These are phyloP conservation scores for Penicillium freii DNA, from an alignment of 2,329 filamentous ascomycete species.

Conservation along the genomic window DNA sequence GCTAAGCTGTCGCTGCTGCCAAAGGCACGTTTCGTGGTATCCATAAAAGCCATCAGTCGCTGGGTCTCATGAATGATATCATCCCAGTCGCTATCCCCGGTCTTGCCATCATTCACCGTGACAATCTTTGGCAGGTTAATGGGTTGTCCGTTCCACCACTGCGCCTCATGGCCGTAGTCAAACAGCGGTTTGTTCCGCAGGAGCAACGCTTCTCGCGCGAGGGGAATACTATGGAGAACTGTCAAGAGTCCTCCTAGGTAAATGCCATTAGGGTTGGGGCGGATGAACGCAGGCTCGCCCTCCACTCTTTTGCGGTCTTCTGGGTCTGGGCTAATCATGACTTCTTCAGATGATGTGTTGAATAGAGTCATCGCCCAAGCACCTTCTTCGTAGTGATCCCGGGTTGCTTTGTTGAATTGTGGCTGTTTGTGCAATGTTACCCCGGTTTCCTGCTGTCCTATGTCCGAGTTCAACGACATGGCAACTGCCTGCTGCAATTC, in stretches of 20 bases:
- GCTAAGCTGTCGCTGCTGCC: slow-evolving; percentile 55
- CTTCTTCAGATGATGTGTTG: slow-evolving; percentile 49
- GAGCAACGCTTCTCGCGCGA: slow-evolving; percentile 57
- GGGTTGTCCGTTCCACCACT: slow-evolving; percentile 62
- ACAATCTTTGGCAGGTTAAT: slow-evolving; percentile 53
- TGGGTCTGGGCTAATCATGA: slow-evolving; percentile 55
- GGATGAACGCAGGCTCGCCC: slow-evolving; percentile 57
- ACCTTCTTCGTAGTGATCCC: slow-evolving; percentile 53
- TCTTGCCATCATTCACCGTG: slow-evolving; percentile 39
- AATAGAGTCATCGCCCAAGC: slow-evolving; percentile 58
- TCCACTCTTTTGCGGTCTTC: slow-evolving; percentile 49
- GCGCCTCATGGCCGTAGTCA: slow-evolving; percentile 55
- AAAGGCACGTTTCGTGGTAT: slow-evolving; percentile 57
- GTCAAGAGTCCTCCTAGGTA: slow-evolving; percentile 60
- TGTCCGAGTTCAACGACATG: slow-evolving; percentile 44
- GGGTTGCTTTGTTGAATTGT: slow-evolving; percentile 56
- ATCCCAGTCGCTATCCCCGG: slow-evolving; percentile 38
- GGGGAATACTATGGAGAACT: slow-evolving; percentile 61
- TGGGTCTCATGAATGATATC: slow-evolving; percentile 58
- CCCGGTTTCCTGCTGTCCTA: slow-evolving; percentile 56
- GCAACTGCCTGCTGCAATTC: slow-evolving; percentile 48
- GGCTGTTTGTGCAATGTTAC: slow-evolving; percentile 42
- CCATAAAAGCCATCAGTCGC: slow-evolving; percentile 61
- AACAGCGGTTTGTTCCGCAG: slow-evolving; percentile 44
- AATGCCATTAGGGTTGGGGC: slow-evolving; percentile 52